Evolutionary conservation across 768 basidiomycete species (phyloP), one percentile per base, ranked within the genome.

Genomic region (Mycena belliarum): DNA sequence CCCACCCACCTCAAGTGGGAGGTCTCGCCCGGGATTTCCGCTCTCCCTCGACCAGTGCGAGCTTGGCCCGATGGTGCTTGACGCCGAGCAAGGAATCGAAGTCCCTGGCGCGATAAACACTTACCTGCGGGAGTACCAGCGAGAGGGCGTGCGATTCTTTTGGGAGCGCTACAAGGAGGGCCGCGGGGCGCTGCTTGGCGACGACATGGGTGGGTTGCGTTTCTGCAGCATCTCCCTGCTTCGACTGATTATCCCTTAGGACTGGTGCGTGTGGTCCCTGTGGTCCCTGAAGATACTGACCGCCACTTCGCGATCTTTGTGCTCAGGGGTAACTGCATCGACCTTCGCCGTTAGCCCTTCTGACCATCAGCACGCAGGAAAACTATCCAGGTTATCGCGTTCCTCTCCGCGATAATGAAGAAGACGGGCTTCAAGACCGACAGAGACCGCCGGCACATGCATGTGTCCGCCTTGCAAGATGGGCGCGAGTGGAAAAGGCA

Each of bases 321-420:
- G n/a, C n/a, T n/a, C n/a, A n/a, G n/a, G n/a, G n/a, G n/a, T n/a
- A n/a, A n/a, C n/a, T n/a, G n/a, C n/a, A n/a, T n/a, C n/a, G n/a
- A n/a, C n/a, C n/a, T n/a, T n/a, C n/a, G n/a, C n/a, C n/a, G n/a
- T n/a, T n/a, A n/a, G n/a, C n/a, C n/a, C n/a, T n/a, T n/a, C n/a
- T n/a, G n/a, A n/a, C n/a, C n/a, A n/a, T n/a, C n/a, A n/a, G n/a
- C n/a, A n/a, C n/a, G n/a, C n/a, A n/a, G n/a, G 79, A 98, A 98
- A 81, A 98, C 96, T 0, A 94, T 98, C 21, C 96, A 98, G 70
- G 88, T 94, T 24, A 91, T 95, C 43, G 82, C 89, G 0, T 91
- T 94, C 66, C 79, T 98, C 3, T 89, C 93, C 0, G 95, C 95
- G 0, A 89, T 98, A 56, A 96, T 97, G 95, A 75, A 79, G 59